These are phyloP conservation scores for Fusarium decemcellulare DNA, from an alignment of 2,329 filamentous ascomycete species.

Conservation along the genomic window DNA sequence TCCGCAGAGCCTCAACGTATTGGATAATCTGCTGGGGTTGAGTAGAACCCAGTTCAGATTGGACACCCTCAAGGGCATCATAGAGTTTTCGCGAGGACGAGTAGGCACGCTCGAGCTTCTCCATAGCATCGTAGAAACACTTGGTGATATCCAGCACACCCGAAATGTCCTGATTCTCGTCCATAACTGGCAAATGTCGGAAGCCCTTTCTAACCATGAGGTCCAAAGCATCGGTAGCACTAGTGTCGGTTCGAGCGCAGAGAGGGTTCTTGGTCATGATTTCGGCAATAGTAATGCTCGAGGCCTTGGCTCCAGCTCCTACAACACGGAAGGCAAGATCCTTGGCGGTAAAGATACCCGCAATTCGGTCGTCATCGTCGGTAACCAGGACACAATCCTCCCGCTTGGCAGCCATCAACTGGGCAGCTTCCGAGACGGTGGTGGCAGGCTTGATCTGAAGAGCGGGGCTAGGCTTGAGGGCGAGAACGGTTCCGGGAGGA, in stretches of 20 bases:
- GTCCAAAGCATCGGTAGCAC: slow-evolving; percentile 96
- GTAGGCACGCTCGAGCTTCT: slow-evolving; percentile 98
- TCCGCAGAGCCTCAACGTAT: slow-evolving; percentile 94
- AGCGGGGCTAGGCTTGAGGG: slow-evolving; percentile 93
- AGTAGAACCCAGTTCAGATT: slow-evolving; percentile 94
- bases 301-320: slow-evolving; percentile 89
- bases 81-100: slow-evolving; percentile 98
- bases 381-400: slow-evolving; percentile 98
- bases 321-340: slow-evolving; percentile 98
- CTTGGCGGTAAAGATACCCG: slow-evolving; percentile 99
- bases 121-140: slow-evolving; percentile 99
- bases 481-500: slow-evolving; percentile 94
- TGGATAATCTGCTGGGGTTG: slow-evolving; percentile 99
- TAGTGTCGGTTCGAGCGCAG: slow-evolving; percentile 97
- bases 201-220: slow-evolving; percentile 99
- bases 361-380: slow-evolving; percentile 97
- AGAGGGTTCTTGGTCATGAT: slow-evolving; percentile 99
- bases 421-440: slow-evolving; percentile 94
- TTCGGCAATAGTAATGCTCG: slow-evolving; percentile 92
- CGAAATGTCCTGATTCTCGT: slow-evolving; percentile 99
- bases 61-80: slow-evolving; percentile 96
- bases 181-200: slow-evolving; percentile 98
- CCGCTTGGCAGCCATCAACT: slow-evolving; percentile 98
- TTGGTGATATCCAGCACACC: slow-evolving; percentile 99
- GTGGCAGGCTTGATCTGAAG: slow-evolving; percentile 97